These are phyloP conservation scores for Chytriomyces sp. DNA, from an alignment of 192 early-diverging fungal genomes.

Conservation along the genomic window DNA sequence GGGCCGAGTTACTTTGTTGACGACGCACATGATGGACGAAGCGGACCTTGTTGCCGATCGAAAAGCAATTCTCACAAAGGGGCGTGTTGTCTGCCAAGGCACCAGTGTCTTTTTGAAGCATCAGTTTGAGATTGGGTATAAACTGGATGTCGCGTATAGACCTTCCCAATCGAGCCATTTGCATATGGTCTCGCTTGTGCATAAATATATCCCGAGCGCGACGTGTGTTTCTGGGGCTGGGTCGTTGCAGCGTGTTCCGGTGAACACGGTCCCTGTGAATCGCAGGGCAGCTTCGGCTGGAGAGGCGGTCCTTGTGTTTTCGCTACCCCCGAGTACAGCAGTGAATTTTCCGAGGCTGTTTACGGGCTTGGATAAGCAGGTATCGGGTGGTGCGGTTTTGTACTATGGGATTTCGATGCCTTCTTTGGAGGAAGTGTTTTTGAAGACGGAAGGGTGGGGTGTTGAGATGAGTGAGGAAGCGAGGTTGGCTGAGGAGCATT, in stretches of 20 bases:
- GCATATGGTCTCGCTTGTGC: slow-evolving; percentile 47
- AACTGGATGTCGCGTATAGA: slow-evolving; percentile 40
- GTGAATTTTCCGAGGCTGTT: slow-evolving; percentile 55
- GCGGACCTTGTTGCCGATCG: slow-evolving; percentile 65
- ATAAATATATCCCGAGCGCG: slow-evolving; percentile 43
- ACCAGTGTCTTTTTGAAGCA: slow-evolving; percentile 69
- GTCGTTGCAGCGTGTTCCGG: slow-evolving; percentile 40
- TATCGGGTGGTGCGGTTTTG: slow-evolving; percentile 42
- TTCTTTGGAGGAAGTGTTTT: slow-evolving; percentile 67
- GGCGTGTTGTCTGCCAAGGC: slow-evolving; percentile 64
- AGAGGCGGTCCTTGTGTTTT: slow-evolving; percentile 46
- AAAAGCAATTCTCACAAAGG: slow-evolving; percentile 72
- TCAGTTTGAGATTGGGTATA: slow-evolving; percentile 71
- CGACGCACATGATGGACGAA: slow-evolving; percentile 49
- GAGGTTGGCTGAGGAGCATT: slow-evolving; percentile 27
- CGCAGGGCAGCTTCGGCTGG: slow-evolving; percentile 39
- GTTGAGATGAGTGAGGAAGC: slow-evolving; percentile 36
- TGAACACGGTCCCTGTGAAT: slow-evolving; percentile 49
- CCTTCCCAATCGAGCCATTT: slow-evolving; percentile 23
- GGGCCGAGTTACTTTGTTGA: slow-evolving; percentile 55
- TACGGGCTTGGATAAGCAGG: slow-evolving; percentile 52
- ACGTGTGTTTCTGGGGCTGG: slow-evolving; percentile 8
- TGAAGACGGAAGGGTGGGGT: slow-evolving; percentile 49
- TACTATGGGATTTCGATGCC: slow-evolving; percentile 64
- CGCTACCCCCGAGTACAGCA: slow-evolving; percentile 47